Base-by-base conservation (phyloP, 2,329 filamentous ascomycete species). In the Ceratocystiopsis sp. region DNA sequence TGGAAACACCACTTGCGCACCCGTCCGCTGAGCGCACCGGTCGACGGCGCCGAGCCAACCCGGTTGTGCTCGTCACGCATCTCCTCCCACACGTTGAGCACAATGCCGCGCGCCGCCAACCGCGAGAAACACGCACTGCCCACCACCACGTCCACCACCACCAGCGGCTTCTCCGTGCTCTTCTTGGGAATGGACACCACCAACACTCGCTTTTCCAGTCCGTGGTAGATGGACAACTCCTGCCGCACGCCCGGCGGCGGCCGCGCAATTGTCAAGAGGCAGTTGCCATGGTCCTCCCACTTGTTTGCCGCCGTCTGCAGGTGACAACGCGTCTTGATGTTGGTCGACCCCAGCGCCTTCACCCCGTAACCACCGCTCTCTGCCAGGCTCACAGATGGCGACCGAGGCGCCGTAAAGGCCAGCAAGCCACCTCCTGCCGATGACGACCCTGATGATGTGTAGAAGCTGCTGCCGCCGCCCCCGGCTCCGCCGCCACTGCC, bases 251-350 rank as follows among this genome's bases (percentile, higher is more conserved):
- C 73, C 34, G 62, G 72, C 42, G 68, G 79, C n/a, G 84, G 82
- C 16, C 77, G 74, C 57, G 86, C 77, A 53, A 98, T 85, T 15
- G 82, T 84, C 46, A 98, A 65, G 35, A 77, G 70, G 47, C 86
- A 93, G 52, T 84, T 78, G 50, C 91, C 89, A 64, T 87, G 78
- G 57, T 96, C 87, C 48, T 85, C 78, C 91, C 91, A 98, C 57
- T 89, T 89, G 41, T 76, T 76, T 13, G 75, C 67, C 1, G 73
- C 67, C 46, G 86, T 80, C 41, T 89, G 78, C 40, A 84, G 68
- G 58, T 96, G 94, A 0, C 96, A 72, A 34, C 86, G 73, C 52
- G 95, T 84, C 52, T 87, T 87, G 42, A 89, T 76, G 53, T 91
- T 86, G 43, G 79, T 79, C 45, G 84, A 77, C 43, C 79, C 81